phyloP scores from a whole-genome alignment of 176 grass and related monocot genomes.

The Eragrostis curvula region DNA sequence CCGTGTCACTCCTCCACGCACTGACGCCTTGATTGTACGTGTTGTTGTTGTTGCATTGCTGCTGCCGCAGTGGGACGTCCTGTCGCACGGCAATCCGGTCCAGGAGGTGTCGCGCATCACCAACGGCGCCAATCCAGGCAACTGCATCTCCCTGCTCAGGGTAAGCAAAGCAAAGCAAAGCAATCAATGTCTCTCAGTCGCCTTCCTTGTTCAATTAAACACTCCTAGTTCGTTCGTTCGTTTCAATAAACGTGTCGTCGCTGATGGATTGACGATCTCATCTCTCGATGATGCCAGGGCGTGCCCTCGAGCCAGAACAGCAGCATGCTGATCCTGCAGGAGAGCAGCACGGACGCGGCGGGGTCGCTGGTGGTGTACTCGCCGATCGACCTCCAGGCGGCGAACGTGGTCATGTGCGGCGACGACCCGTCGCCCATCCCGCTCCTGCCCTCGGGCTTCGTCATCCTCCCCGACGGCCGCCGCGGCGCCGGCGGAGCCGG shows the following conservation, averaged over 20 bases:
- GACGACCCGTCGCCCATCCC: conserved; percentile 78
- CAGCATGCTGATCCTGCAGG: conserved; percentile 93
- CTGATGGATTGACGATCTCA: neutral
- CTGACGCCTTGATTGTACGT: neutral
- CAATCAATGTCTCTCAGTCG: too few relatives aligned
- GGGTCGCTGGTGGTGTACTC: conserved; percentile 80
- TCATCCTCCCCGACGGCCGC: conserved; percentile 58
- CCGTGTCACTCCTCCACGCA: neutral
- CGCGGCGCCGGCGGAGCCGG: neutral
- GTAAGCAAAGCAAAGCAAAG: conserved; percentile 30
- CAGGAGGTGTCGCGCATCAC: conserved; percentile 81
- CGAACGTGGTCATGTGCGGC: conserved; percentile 91
- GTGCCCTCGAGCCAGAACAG: conserved; percentile 65
- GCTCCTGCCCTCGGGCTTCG: conserved; percentile 80
- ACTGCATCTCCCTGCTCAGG: conserved; percentile 86
- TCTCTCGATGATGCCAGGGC: conserved; percentile 35
- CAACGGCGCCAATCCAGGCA: conserved; percentile 76
- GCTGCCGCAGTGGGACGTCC: conserved; percentile 84
- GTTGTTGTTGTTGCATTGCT: neutral
- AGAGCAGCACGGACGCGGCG: conserved; percentile 86
- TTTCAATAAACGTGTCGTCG: too few relatives aligned
- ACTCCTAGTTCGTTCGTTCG: too few relatives aligned
- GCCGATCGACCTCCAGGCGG: conserved; percentile 69
- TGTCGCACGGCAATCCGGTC: conserved; percentile 67
- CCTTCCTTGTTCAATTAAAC: too few relatives aligned